Base-by-base conservation (phyloP, 768 basidiomycete species). In the Trametes gibbosa region DNA sequence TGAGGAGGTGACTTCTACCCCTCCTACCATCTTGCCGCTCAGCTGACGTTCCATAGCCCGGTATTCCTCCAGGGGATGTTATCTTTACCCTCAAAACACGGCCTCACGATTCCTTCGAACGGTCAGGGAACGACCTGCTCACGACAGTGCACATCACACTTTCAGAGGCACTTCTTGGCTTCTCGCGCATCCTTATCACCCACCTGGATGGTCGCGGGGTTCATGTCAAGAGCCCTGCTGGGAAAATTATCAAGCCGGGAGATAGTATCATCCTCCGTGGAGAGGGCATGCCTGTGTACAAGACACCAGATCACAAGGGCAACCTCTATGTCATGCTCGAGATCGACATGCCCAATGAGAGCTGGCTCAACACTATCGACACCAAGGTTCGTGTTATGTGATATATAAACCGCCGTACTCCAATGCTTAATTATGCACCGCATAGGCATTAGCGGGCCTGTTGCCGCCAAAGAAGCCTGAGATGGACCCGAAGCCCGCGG, bases 201-300 rank as follows among this genome's bases (percentile, higher is more conserved):
- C 96, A 99, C 71, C 79, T 99, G 29, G 96, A 99, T 68, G 95
- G 95, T 10, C 84, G 94, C 14, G 94, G 94, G n/a, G 80, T 98
- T 51, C 84, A 84, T 37, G 83, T 97, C 13, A 75, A 84, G 0
- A 87, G 84, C 63, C 90, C 90, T 5, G 79, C 83, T 0, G 85
- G 87, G 8, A 89, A 87, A 70, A 83, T 95, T 27, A 82, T 95
- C 68, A 84, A 85, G 61, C 80, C 85, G 3, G 85, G 85, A 12
- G 85, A 89, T 63, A 83, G 85, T 21, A 89, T 95, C 59, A 77
- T 88, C 17, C 67, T 97, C 37, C 81, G 84, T 2, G 87, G 86
- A 12, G 95, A 98, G 73, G 95, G 96, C 39, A 95, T 98, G 94
- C 94, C 95, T 1, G 71, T 83, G 13, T 79, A 85, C 73, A 87